Evolutionary conservation across 2,329 filamentous ascomycete species (phyloP).

Genomic region (Fusarium pseudonygamai): DNA sequence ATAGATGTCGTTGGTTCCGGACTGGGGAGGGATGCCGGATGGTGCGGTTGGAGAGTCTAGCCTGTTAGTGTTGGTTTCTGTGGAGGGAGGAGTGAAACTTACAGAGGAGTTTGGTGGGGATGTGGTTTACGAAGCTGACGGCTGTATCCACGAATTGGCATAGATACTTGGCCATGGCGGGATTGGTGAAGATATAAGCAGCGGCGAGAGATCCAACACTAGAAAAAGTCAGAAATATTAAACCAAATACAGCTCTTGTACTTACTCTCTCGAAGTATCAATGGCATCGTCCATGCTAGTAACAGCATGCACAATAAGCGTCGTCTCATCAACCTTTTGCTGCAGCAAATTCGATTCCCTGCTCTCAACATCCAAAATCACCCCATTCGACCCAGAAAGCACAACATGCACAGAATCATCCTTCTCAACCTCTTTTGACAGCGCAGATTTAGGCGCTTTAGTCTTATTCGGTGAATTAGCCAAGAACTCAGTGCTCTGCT

Average conservation of each 20-base stretch:
- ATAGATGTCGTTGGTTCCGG: neutral
- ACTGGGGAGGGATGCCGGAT: neutral
- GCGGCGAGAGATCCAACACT: conserved; percentile 11
- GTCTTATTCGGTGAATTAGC: neutral
- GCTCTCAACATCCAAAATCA: conserved; percentile 19
- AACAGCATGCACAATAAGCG: conserved; percentile 21
- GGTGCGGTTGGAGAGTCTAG: conserved; percentile 16
- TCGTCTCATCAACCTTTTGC: conserved; percentile 14
- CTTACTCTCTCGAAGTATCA: conserved; percentile 5
- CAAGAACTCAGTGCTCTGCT: conserved; percentile 17
- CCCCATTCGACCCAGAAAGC: conserved; percentile 9
- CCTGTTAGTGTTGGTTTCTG: neutral
- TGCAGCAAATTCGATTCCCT: conserved; percentile 2
- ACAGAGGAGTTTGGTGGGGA: conserved; percentile 18
- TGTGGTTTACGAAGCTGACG: conserved; percentile 19
- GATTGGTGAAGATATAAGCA: conserved; percentile 23
- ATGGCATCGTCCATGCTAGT: conserved; percentile 33
- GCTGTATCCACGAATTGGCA: conserved; percentile 18
- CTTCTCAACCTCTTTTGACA: conserved; percentile 11
- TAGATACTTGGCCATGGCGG: conserved; percentile 21
- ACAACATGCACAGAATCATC: conserved; percentile 13
- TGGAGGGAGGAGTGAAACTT: accelerated
- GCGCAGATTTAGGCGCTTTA: neutral
- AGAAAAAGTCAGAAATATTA: neutral
- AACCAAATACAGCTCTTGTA: accelerated